Evolutionary conservation across 768 basidiomycete genomes (phyloP).

Genomic region (Kwoniella dendrophila): DNA sequence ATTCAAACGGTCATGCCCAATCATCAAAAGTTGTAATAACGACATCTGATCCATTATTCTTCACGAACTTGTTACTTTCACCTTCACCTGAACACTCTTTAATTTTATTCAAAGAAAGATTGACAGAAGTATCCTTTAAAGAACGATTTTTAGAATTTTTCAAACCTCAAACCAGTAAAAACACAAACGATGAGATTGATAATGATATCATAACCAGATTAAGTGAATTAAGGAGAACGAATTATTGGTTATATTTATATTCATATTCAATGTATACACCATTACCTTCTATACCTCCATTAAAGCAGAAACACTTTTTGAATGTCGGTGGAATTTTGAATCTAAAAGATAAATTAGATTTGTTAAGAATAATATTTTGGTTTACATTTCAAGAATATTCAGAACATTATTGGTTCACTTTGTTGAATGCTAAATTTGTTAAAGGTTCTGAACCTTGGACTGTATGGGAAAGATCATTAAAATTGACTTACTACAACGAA

Average conservation of each 20-base stretch:
- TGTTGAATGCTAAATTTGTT: constrained; percentile 61
- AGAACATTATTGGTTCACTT: constrained; percentile 23
- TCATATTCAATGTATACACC: constrained; percentile 18
- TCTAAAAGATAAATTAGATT: background rate
- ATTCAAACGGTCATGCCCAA: constrained; percentile 1
- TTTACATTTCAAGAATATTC: constrained; percentile 26
- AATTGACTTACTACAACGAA: too few relatives aligned
- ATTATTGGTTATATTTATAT: constrained; percentile 58
- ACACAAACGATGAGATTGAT: background rate
- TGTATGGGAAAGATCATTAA: constrained; percentile 39
- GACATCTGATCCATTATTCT: constrained; percentile 45
- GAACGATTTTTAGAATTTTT: constrained; percentile 32
- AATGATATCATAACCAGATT: constrained; percentile 53
- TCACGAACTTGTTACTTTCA: constrained; percentile 33
- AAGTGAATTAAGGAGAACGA: constrained; percentile 8
- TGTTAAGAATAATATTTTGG: constrained; percentile 28
- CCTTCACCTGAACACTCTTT: constrained; percentile 39
- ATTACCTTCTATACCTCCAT: constrained; percentile 8
- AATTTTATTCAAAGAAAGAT: constrained; percentile 33
- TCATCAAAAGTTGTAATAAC: constrained; percentile 60
- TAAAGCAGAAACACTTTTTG: constrained; percentile 18
- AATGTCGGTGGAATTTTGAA: background rate
- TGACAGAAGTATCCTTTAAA: constrained; percentile 31
- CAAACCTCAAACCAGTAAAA: background rate
- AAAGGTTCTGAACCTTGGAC: constrained; percentile 57